Base-by-base conservation (phyloP, 2,329 filamentous ascomycete species). In the Hypomyces perniciosus region DNA sequence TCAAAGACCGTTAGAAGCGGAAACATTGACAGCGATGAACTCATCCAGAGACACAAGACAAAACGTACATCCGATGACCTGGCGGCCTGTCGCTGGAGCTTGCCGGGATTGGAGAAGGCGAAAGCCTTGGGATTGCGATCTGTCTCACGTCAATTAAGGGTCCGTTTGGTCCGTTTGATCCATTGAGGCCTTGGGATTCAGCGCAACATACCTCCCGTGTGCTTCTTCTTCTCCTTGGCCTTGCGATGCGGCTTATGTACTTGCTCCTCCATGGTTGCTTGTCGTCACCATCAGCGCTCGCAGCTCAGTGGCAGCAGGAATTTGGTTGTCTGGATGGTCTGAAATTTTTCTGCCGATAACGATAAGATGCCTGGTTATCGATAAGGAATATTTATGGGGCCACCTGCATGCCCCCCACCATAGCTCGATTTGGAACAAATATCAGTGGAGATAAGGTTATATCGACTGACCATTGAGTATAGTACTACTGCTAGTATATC, bases 71-170 rank as follows among this genome's bases (percentile, higher is more conserved):
- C 85, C 63, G 84, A 79, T 53, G 84, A 86, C 64, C 87, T 77
- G 48, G 84, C 83, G 5, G 85, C 87, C 58, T 88, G 82, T 67
- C 84, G 86, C 54, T 86, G 83, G 60, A 92, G 78, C 64, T 86
- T 87, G 56, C 90, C 91, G 1, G 91, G 90, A 55, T 86, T 85
- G 39, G 88, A 78, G 67, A 87, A 89, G 49, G 89, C 86, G 68
- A 96, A 96, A 10, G 91, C 91, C 72, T 96, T 96, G 2, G 90
- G 88, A 66, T 96, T 96, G 56, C 75, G 77, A 50, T 88, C 88
- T 84, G 55, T 38, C 9, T 29, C 26, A 40, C 10, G 42, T 50
- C 48, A 50, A 20, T 27, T 28, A 12, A 26, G 5, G 10, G n/a
- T 26, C 12, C 2, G 6, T 26, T n/a, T 33, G 8, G 1, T 2